Conservation (phyloP, 2,329 filamentous ascomycete species). For the Xylariaceae sp. region DNA sequence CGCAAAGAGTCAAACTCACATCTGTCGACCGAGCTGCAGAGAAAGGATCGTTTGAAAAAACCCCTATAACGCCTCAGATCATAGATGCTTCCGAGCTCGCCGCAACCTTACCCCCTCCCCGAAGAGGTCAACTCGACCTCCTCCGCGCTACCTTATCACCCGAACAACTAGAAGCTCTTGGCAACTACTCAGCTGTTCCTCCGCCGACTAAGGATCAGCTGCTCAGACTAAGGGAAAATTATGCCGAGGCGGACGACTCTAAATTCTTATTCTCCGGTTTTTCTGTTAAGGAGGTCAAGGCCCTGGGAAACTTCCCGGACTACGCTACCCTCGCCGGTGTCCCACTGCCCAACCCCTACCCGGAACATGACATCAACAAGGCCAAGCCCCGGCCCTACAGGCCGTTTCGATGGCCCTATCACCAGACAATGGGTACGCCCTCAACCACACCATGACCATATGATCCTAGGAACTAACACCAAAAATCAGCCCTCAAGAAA, state of each 20-base stretch:
- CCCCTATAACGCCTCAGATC: slow-evolving; percentile 23
- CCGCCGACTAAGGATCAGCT: slow-evolving; percentile 25
- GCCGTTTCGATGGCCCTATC: slow-evolving; percentile 77
- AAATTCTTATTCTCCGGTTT: slow-evolving; percentile 63
- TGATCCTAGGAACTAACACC: background rate
- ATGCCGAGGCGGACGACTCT: slow-evolving; percentile 28
- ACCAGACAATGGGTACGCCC: slow-evolving; percentile 82
- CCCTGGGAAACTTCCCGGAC: slow-evolving; percentile 71
- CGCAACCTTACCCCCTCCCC: slow-evolving; percentile 23
- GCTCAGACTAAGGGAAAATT: slow-evolving; percentile 34
- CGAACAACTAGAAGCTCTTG: slow-evolving; percentile 19
- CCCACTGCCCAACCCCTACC: slow-evolving; percentile 59
- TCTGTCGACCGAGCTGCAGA: slow-evolving; percentile 16
- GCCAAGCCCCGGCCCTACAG: slow-evolving; percentile 71
- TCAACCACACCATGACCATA: background rate
- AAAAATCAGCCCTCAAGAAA: slow-evolving; percentile 61
- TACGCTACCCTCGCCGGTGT: slow-evolving; percentile 72
- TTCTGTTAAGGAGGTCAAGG: slow-evolving; percentile 62
- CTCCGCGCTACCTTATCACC: slow-evolving; percentile 16
- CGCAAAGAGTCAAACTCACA: background rate
- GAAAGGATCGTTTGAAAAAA: slow-evolving; percentile 15
- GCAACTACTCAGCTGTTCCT: slow-evolving; percentile 21
- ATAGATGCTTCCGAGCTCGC: slow-evolving; percentile 17
- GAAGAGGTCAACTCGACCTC: slow-evolving; percentile 21
- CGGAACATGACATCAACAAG: slow-evolving; percentile 61